phyloP scores from a whole-genome alignment of 768 basidiomycete species.

The Mycena galericulata region DNA sequence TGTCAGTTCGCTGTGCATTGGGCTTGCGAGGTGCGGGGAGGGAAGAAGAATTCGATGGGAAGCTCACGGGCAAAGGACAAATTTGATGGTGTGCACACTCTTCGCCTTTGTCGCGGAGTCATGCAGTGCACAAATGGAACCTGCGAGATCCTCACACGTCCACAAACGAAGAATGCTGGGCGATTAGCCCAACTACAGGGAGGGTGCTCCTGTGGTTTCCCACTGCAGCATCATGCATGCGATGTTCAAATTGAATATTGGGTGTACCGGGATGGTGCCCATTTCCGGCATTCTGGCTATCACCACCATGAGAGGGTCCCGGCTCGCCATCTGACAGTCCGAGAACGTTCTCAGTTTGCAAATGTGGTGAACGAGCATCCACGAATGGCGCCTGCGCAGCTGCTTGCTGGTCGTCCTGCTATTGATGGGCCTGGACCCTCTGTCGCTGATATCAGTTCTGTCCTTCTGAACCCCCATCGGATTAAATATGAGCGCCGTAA shows the following conservation, averaged over 20 bases:
- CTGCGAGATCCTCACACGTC: constrained; percentile 37
- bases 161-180: constrained; percentile 17
- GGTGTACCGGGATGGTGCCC: constrained; percentile 13
- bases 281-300: constrained; percentile 14
- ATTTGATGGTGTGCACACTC: constrained; percentile 30
- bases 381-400: constrained; percentile 22
- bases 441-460: constrained; percentile 38
- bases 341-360: constrained; percentile 1
- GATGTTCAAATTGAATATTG: constrained; percentile 17
- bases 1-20: constrained; percentile 36
- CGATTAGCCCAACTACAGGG: not conserved
- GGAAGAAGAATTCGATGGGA: constrained; percentile 24
- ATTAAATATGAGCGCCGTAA: constrained; percentile 38
- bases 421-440: constrained; percentile 39
- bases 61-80: constrained; percentile 14
- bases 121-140: constrained; percentile 33
- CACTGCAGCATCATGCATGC: constrained; percentile 9
- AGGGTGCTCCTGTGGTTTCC: constrained; percentile 15
- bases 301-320: constrained; percentile 22
- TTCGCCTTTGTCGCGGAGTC: constrained; percentile 33
- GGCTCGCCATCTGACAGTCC: not conserved
- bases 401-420: constrained; percentile 37
- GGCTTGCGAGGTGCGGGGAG: constrained; percentile 33
- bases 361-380: constrained; percentile 22
- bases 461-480: constrained; percentile 35